These are phyloP conservation scores for Sequoia sempervirens DNA, from an alignment of 75 land plant genomes.

Conservation along the genomic window DNA sequence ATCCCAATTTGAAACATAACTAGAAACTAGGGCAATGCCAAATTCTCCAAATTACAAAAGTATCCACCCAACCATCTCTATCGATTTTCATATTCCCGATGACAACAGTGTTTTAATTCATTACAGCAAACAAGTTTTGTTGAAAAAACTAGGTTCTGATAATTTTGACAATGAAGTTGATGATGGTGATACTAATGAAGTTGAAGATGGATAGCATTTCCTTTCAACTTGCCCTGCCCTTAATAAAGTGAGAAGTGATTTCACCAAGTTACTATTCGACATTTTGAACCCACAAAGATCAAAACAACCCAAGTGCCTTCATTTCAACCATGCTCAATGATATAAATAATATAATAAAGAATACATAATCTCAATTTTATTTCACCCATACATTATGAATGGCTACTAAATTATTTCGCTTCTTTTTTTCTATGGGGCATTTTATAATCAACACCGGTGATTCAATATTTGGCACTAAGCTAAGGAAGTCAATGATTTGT, in stretches of 20 bases:
- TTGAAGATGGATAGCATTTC: too few relatives aligned
- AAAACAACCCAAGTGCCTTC: not conserved
- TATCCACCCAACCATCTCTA: not conserved
- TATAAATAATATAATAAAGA: too few relatives aligned
- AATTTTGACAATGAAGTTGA: too few relatives aligned
- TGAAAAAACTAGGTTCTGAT: not conserved
- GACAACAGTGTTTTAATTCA: not conserved
- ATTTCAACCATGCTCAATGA: not conserved
- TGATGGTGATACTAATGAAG: too few relatives aligned
- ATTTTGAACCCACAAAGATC: not conserved
- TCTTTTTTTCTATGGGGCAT: not conserved
- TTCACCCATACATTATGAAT: not conserved
- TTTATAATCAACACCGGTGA: too few relatives aligned
- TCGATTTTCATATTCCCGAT: not conserved
- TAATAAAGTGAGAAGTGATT: not conserved
- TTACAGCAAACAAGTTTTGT: not conserved
- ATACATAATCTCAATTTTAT: not conserved
- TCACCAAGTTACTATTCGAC: not conserved
- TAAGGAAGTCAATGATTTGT: too few relatives aligned
- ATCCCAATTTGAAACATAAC: not conserved
- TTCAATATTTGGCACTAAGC: too few relatives aligned
- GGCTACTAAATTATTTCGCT: too few relatives aligned
- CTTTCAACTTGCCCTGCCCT: not conserved
- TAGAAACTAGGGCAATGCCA: not conserved
- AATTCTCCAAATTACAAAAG: too few relatives aligned